A percentile compares a stretch with the other conserved stretches of the same genome.
These are phyloP conservation scores for Coelastrella sp. DNA, from an alignment of 139 green algal genomes.

Conservation along the genomic window DNA sequence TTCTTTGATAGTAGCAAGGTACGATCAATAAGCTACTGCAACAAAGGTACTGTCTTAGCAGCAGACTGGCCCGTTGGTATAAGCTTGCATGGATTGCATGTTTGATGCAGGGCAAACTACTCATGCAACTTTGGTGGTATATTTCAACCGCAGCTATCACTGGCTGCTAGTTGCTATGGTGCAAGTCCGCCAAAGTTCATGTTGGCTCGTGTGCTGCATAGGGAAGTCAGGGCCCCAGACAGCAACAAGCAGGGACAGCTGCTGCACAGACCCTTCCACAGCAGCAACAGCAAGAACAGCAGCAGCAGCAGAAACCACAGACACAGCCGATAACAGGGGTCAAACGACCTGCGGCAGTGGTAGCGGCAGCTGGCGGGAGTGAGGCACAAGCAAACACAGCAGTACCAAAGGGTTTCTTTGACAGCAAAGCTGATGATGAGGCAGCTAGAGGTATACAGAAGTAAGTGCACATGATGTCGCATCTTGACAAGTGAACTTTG, in stretches of 20 bases:
- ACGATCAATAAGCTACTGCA: no score
- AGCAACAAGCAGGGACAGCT: no score
- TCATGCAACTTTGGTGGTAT: no score
- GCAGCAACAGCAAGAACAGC: background rate
- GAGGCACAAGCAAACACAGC: conserved; percentile 13
- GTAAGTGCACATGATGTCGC: conserved; percentile 40
- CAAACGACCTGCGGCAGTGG: background rate
- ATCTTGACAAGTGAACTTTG: background rate
- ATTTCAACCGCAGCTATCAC: no score
- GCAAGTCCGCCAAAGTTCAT: no score
- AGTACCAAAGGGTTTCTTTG: conserved; percentile 61
- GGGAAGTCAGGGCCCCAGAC: background rate
- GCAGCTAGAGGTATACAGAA: conserved; percentile 62
- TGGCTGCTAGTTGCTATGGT: no score
- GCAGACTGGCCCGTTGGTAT: no score
- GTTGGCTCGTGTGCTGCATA: no score
- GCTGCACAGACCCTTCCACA: background rate
- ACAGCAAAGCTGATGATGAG: conserved; percentile 67
- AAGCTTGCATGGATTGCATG: no score
- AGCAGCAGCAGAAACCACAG: background rate
- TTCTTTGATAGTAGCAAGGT: conserved; percentile 51
- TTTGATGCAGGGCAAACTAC: no score
- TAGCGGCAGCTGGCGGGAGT: background rate
- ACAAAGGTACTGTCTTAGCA: no score
- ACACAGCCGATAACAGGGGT: conserved; percentile 23